These are phyloP conservation scores for Hypoxylon sp. DNA, from an alignment of 2,329 filamentous ascomycete species.

Conservation along the genomic window DNA sequence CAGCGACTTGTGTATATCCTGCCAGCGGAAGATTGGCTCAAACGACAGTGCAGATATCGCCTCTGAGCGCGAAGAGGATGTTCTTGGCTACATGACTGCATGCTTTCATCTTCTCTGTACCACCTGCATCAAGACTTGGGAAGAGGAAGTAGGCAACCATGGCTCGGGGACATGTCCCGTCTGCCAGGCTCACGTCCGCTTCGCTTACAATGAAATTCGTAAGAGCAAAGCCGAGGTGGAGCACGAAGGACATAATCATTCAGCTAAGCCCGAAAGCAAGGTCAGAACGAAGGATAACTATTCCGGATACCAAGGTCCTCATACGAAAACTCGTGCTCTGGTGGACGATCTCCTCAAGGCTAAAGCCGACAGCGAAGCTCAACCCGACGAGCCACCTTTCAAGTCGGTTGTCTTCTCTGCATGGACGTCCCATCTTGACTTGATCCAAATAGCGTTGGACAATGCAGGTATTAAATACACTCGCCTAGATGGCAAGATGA, in stretches of 20 bases:
- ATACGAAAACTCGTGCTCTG: constrained; percentile 91
- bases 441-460: constrained; percentile 86
- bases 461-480: constrained; percentile 76
- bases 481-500: constrained; percentile 94
- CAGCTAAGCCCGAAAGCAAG: constrained; percentile 53
- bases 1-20: constrained; percentile 79
- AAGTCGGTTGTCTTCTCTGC: constrained; percentile 96
- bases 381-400: constrained; percentile 78
- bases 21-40: constrained; percentile 73
- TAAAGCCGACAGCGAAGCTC: constrained; percentile 72
- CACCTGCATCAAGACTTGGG: constrained; percentile 75
- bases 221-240: constrained; percentile 71
- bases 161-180: constrained; percentile 73
- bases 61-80: constrained; percentile 71
- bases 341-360: constrained; percentile 79
- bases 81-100: constrained; percentile 84
- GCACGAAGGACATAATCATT: constrained; percentile 67
- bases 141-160: constrained; percentile 66
- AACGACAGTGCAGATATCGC: constrained; percentile 69
- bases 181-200: constrained; percentile 75
- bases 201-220: constrained; percentile 77
- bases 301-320: constrained; percentile 83
- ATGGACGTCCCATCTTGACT: constrained; percentile 95
- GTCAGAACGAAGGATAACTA: constrained; percentile 67
- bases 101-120: constrained; percentile 91